Evolutionary conservation across 129 eudicot genomes (phyloP).

Genomic region (Apium graveolens): DNA sequence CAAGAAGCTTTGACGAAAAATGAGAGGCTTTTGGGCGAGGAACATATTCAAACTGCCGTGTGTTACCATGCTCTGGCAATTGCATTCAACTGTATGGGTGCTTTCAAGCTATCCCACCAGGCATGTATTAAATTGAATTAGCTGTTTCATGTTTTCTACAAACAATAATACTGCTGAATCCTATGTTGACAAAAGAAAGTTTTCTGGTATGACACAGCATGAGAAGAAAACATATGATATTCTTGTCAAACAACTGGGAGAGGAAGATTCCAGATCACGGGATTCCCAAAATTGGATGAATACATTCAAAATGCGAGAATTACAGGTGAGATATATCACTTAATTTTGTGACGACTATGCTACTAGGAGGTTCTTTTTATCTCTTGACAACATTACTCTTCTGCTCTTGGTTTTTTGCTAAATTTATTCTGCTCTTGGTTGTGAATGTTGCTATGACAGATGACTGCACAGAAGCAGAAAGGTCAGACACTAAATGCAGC

Average conservation of each 20-base stretch:
- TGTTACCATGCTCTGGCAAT: constrained; percentile 98
- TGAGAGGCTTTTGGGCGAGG: constrained; percentile 87
- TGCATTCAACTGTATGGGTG: constrained; percentile 93
- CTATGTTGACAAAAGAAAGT: background rate
- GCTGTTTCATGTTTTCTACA: background rate
- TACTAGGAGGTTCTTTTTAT: background rate
- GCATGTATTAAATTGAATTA: constrained; percentile 22
- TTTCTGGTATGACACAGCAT: constrained; percentile 61
- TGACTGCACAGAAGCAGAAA: constrained; percentile 88
- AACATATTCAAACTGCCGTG: constrained; percentile 96
- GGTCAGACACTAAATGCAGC: constrained; percentile 69
- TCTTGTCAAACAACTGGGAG: constrained; percentile 95
- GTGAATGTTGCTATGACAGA: constrained; percentile 21
- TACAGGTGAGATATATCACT: constrained; percentile 40
- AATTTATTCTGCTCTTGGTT: background rate
- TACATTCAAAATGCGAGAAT: constrained; percentile 82
- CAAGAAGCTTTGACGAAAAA: constrained; percentile 98
- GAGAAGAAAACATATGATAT: constrained; percentile 96
- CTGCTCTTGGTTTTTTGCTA: no score
- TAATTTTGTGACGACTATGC: background rate
- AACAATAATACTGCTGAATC: background rate
- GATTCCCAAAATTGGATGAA: constrained; percentile 98
- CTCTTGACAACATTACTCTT: background rate
- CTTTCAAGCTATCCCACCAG: constrained; percentile 95
- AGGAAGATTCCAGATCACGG: constrained; percentile 93